These are phyloP conservation scores for Pseudomonodictys pantanalensis DNA, from an alignment of 495 filamentous ascomycete genomes.

Conservation along the genomic window DNA sequence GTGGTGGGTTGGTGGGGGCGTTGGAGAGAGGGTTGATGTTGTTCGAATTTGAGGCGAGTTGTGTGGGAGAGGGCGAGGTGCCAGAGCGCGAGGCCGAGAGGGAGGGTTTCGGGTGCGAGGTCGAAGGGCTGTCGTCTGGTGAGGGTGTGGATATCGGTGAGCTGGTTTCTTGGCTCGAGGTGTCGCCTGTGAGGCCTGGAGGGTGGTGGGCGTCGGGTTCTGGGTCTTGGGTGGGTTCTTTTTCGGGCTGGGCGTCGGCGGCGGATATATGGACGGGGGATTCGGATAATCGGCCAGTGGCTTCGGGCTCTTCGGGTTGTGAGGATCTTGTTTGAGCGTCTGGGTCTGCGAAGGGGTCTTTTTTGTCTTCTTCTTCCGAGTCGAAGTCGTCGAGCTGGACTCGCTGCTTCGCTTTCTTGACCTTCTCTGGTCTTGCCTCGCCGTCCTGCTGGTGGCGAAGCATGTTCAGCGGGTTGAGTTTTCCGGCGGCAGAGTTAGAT, in stretches of 20 bases:
- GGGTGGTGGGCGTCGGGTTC: constrained; percentile 33
- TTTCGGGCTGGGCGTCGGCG: constrained; percentile 28
- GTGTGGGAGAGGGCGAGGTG: constrained; percentile 26
- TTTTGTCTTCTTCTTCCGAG: constrained; percentile 41
- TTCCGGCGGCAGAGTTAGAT: constrained; percentile 28
- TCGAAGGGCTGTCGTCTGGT: constrained; percentile 25
- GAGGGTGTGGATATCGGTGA: constrained; percentile 33
- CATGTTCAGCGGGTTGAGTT: constrained; percentile 39
- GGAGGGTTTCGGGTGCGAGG: constrained; percentile 18
- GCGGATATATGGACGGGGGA: constrained; percentile 72
- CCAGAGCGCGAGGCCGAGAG: constrained; percentile 9
- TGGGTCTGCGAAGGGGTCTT: constrained; percentile 42
- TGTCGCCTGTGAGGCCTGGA: constrained; percentile 27
- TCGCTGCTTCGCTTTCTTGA: constrained; percentile 50
- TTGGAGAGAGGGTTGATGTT: too few relatives aligned
- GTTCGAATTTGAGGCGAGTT: constrained; percentile 5
- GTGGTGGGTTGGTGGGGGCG: neutral
- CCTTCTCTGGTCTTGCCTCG: constrained; percentile 36
- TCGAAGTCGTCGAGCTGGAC: constrained; percentile 50
- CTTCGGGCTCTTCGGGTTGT: constrained; percentile 14
- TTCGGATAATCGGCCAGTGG: constrained; percentile 61
- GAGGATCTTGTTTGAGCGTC: constrained; percentile 31
- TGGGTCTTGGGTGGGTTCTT: constrained; percentile 13
- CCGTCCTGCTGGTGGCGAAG: constrained; percentile 18
- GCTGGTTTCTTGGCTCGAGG: constrained; percentile 30